Evolutionary conservation across 257 asterid genomes (phyloP), one percentile per base, ranked within the genome.

Genomic region (Dorcoceras hygrometricum): DNA sequence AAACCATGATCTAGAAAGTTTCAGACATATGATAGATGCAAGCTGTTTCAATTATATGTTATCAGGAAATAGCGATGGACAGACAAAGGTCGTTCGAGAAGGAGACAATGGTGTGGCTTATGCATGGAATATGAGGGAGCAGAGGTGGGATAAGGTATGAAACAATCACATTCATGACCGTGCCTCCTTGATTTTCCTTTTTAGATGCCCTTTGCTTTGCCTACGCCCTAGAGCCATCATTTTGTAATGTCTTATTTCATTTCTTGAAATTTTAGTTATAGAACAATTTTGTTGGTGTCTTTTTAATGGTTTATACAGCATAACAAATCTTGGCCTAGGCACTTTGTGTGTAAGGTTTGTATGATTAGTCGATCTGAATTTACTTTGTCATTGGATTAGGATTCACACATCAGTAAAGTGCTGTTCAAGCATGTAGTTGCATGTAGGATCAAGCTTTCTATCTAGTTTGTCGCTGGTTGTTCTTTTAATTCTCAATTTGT

Each of bases 41-140:
- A 69, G 43, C 66, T 63, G 57, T 77, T 73, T 22, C 60, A 61
- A 58, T 62, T 63, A 61, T 78, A 54, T 62, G 67, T 82, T 75
- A 56, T 69, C 83, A 94, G 99, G 99, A 70, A 87, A 86, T 72
- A 86, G 80, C 72, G 96, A 94, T 68, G 99, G 99, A 67, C 97
- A 94, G 84, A 94, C 99, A 57, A 88, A 84, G 83, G 75, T 94
- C 50, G 87, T 94, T 59, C 88, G 97, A 31, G 99, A 90, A 83
- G 99, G 99, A 70, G 99, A 94, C 78, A 90, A 90, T 60, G 97
- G 99, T 18, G 92, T 94, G 80, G 99, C 99, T 59, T 90, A 94
- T 80, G 78, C 96, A 57, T 94, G 99, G 99, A 88, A 87, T 79
- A 78, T 79, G 86, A 70, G 71, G 76, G 99, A 94, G 67, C 81